phyloP scores from a whole-genome alignment of 257 asterid genomes.

The Solanum rostratum region DNA sequence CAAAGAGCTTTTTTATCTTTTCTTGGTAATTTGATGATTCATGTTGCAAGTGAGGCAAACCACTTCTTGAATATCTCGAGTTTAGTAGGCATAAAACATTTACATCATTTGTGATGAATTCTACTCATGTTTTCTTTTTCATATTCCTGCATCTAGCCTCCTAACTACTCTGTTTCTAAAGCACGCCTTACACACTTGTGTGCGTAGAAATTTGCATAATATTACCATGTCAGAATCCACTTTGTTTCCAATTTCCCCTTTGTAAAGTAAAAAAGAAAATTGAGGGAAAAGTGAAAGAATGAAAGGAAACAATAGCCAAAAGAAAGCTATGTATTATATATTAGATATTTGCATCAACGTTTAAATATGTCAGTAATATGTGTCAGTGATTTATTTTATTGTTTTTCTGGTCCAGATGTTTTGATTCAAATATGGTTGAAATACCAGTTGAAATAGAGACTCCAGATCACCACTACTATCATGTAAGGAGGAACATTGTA shows the following conservation, averaged over 20 bases:
- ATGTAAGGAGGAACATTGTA: constrained; percentile 35
- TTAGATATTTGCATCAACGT: background rate
- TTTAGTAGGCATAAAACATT: background rate
- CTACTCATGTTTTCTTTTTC: background rate
- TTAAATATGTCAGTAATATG: background rate
- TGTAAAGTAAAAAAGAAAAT: background rate
- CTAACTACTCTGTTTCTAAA: background rate
- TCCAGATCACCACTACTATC: constrained; percentile 84
- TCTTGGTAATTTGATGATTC: background rate
- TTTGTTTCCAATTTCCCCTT: background rate
- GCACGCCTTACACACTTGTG: background rate
- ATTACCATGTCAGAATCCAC: background rate
- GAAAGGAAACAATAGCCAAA: background rate
- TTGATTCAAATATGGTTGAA: constrained; percentile 74
- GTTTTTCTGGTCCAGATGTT: constrained; percentile 37
- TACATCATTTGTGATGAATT: background rate
- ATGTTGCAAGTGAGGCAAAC: background rate
- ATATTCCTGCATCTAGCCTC: background rate
- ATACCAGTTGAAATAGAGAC: constrained; percentile 87
- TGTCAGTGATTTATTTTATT: background rate
- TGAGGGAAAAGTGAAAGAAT: background rate
- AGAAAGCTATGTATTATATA: background rate
- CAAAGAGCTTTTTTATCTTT: background rate
- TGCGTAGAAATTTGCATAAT: background rate
- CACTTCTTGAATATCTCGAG: background rate